Evolutionary conservation across 306 rosid genomes (phyloP), one percentile per base, ranked within the genome.

Genomic region (Vigna angularis): DNA sequence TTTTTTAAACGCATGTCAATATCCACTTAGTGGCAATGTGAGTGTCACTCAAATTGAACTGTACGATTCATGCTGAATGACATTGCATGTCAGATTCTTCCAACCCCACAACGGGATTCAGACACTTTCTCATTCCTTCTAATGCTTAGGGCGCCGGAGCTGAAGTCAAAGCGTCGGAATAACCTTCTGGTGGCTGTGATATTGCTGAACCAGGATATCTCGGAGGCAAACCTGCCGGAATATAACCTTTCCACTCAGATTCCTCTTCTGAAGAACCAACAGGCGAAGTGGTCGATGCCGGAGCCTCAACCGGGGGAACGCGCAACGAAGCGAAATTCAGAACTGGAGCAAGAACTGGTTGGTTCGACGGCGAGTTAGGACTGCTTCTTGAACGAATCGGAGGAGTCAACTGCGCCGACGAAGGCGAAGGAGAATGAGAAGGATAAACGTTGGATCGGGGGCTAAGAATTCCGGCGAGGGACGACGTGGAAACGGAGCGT

Each of bases 401-500:
- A 55, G 79, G 17, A 26, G 26, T 12, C 20, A 44, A 24, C 5
- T 45, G 74, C 30, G 20, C 10, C 48, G 74, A 70, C 1, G 75
- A 24, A 0, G 70, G 58, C 8, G 40, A 36, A 13, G 42, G 11
- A 18, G 44, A 38, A 38, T 9, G 10, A 9, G 66, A 28, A 13
- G 42, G 5, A 18, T 14, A 3, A 10, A 3, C 47, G 38, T 17
- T 4, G 0, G 75, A 55, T 0, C 88, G 67, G 0, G 56, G 58
- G 16, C 40, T 70, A 3, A 85, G 78, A 38, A 78, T 82, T 14
- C 86, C 86, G 0, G 83, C 18, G 3, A 85, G 88, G 11, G 63
- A 91, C 72, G 26, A 89, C 66, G 86, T 91, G 93, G 75, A 81
- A 73, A 13, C 91, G 88, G 77, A 91, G 90, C 6, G 88, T 87